phyloP scores from a whole-genome alignment of 225 moss, liverwort and hornwort species.

The Bryum argenteum region DNA sequence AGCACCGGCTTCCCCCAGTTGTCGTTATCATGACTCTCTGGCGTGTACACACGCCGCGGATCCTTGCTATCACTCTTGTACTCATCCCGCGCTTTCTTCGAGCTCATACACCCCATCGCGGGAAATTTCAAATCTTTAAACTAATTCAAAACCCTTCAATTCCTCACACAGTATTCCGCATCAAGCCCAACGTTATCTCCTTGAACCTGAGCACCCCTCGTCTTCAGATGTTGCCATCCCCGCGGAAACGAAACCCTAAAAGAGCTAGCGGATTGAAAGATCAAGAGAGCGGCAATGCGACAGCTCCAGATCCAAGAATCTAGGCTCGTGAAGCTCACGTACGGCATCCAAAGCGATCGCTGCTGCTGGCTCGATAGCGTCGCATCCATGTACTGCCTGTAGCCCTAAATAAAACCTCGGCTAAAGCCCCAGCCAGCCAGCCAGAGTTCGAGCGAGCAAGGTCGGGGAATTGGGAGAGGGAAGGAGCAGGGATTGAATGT shows the following conservation, averaged over 20 bases:
- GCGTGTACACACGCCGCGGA: conserved; percentile 49
- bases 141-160: not conserved
- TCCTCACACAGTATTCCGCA: no score
- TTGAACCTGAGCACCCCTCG: not conserved
- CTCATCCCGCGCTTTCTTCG: conserved; percentile 32
- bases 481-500: no score
- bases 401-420: not conserved
- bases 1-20: conserved; percentile 60
- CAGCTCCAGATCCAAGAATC: conserved; percentile 69
- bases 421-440: not conserved
- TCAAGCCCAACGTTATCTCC: not conserved
- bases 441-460: not conserved
- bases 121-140: not conserved
- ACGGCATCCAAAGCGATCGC: conserved; percentile 30
- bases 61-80: conserved; percentile 27
- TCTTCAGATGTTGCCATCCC: not conserved
- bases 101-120: conserved; percentile 58
- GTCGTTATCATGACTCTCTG: conserved; percentile 59
- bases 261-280: conserved; percentile 59
- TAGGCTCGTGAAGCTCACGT: conserved; percentile 38
- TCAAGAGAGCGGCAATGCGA: conserved; percentile 57
- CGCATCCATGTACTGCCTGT: conserved; percentile 43
- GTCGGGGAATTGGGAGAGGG: not conserved
- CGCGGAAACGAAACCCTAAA: conserved; percentile 20
- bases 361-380: not conserved